Evolutionary conservation across 331 rosid genomes (phyloP), one percentile per base, ranked within the genome.

Genomic region (Saraca asoca): DNA sequence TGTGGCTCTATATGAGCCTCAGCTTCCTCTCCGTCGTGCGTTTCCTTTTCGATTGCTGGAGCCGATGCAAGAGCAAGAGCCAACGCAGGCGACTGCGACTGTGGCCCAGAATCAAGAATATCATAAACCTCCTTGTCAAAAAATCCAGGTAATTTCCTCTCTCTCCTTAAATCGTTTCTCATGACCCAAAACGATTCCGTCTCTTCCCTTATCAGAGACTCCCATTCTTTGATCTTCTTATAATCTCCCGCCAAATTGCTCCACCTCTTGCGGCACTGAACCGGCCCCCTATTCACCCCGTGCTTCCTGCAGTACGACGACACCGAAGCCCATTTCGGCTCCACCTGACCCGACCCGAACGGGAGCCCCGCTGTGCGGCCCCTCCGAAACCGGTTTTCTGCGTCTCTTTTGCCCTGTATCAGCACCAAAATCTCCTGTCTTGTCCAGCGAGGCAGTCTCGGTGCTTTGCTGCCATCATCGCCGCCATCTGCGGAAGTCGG

Each of bases 401-500:
- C 96, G 4, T 83, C 96, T n/a, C 83, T 54, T 72, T 94, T 94
- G 0, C 99, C 99, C 68, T 88, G 91, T 44, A 94, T 94, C n/a
- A 94, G 81, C 0, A 94, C 96, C 43, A 94, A 78, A 75, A 94
- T 94, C 79, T 94, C 99, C 75, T 94, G 95, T 34, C 97, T 73
- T 7, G 99, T 90, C 99, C 97, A 94, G 1, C 99, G 92, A 0
- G 99, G 99, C 7, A 94, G 82, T 55, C 99, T 71, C 61, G 92
- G 91, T 49, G 89, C 59, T 55, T 91, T 91, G 34, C 79, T 75
- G 0, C 83, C 85, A 44, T 90, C 97, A 0, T 88, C 90, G 0
- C 84, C 89, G 75, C 66, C 87, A 71, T 81, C 83, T 38, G 78
- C 24, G 8, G 85, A 69, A 51, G 80, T 35, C 8, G 79, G 85